These are phyloP conservation scores for Haplosporangium gracile DNA, from an alignment of 192 early-diverging fungal species.

Conservation along the genomic window DNA sequence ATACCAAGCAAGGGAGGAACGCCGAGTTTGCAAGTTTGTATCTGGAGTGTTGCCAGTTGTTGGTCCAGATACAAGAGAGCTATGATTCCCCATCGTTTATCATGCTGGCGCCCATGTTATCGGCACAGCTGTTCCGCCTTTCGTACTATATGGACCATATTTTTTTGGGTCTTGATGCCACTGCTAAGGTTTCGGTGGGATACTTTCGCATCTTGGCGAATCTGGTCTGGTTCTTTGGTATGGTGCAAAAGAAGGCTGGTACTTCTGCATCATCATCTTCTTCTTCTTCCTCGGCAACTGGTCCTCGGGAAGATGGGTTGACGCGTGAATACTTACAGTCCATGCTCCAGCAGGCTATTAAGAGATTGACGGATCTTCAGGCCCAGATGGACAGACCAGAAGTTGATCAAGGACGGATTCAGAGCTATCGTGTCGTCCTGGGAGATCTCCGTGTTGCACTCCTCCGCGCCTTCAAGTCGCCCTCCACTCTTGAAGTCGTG, in stretches of 20 bases:
- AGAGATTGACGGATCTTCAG: slow-evolving; percentile 53
- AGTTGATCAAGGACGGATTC: slow-evolving; percentile 25
- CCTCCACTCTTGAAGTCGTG: slow-evolving; percentile 44
- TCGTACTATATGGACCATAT: slow-evolving; percentile 66
- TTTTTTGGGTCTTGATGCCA: slow-evolving; percentile 60
- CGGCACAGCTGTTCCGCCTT: slow-evolving; percentile 56
- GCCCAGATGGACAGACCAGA: slow-evolving; percentile 42
- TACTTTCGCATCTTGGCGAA: slow-evolving; percentile 67
- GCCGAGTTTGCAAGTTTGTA: slow-evolving; percentile 66
- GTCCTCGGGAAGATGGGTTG: slow-evolving; percentile 18
- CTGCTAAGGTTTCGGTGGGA: slow-evolving; percentile 55
- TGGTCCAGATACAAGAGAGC: slow-evolving; percentile 53
- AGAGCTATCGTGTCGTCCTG: slow-evolving; percentile 23
- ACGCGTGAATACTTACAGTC: slow-evolving; percentile 50
- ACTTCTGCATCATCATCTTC: not conserved
- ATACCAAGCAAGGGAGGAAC: slow-evolving; percentile 43
- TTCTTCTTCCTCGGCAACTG: not conserved
- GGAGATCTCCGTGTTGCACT: slow-evolving; percentile 54
- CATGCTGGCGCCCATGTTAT: slow-evolving; percentile 48
- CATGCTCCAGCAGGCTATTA: slow-evolving; percentile 57
- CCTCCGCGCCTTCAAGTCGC: slow-evolving; percentile 42
- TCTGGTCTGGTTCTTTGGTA: slow-evolving; percentile 65
- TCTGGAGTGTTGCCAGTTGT: slow-evolving; percentile 61
- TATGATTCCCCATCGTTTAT: slow-evolving; percentile 53
- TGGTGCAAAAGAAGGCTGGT: slow-evolving; percentile 48